Base-by-base conservation (phyloP, 106 monocot species). In the Dendrobium chrysotoxum region DNA sequence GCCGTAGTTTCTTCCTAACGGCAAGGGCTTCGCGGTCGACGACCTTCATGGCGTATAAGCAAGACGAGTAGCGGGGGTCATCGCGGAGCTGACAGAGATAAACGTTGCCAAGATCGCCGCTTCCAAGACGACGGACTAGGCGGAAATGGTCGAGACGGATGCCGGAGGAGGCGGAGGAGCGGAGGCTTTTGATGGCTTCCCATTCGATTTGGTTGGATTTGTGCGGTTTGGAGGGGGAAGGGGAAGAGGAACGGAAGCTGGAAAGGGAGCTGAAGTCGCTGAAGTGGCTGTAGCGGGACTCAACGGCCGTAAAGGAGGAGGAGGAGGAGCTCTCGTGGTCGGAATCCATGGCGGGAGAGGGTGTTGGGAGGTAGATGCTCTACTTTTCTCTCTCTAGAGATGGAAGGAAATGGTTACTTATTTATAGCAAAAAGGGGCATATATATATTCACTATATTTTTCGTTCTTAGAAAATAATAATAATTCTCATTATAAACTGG, bases 91-190 rank as follows among this genome's bases (percentile, higher is more conserved):
- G 79, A 82, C 89, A 92, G 8, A 92, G 79, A 67, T 92, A 92
- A 26, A 92, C 92, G 75, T 86, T 92, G 10, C 92, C 92, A 38
- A 92, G 85, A 77, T 92, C 92, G 42, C 92, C 92, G 72, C 89
- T 85, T 15, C 92, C 89, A 6, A 92, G 85, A 23, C 89, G 83
- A 30, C 89, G 89, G 0, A 89, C 58, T 50, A 92, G 83, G 4
- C 78, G 80, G 89, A 92, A 92, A 84, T 89, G 85, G 81, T 92
- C 92, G 26, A 92, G 92, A 6, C 87, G 78, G 75, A 92, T 70
- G 44, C 42, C 67, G 30, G 83, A 81, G 6, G 75, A 25, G 44
- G 66, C 16, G 72, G 78, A 21, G 25, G 89, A 50, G 1, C 87
- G 86, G 54, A 80, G 50, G 1, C 79, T 64, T 20, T 61, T 40